phyloP scores from a whole-genome alignment of 2,329 filamentous ascomycete genomes.

The Alternaria arbusti region DNA sequence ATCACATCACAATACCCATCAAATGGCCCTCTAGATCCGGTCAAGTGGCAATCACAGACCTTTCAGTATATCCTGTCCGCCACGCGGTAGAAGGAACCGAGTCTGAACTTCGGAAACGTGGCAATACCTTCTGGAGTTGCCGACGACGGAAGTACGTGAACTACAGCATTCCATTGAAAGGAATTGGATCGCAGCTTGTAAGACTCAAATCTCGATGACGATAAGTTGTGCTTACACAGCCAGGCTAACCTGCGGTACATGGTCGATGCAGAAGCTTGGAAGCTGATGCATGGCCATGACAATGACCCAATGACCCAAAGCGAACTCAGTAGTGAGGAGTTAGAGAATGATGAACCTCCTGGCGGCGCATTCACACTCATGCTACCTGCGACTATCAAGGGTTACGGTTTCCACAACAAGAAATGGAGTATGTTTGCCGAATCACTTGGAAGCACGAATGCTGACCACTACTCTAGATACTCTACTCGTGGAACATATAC shows the following conservation, averaged over 20 bases:
- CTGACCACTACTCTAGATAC: rapidly evolving
- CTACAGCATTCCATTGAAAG: rapidly evolving
- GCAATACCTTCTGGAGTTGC: not conserved
- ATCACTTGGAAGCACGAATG: not conserved
- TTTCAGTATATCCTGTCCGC: too few species aligned
- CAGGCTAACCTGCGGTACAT: not conserved
- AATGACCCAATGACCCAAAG: not conserved
- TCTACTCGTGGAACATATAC: not conserved
- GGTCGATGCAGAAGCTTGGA: not conserved
- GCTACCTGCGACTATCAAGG: not conserved
- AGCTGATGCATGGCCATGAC: not conserved
- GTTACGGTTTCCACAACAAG: not conserved
- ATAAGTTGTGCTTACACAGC: not conserved
- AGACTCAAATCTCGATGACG: rapidly evolving
- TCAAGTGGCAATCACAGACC: not conserved
- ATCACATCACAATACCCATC: not conserved
- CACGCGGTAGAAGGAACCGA: too few species aligned
- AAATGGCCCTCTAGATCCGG: not conserved
- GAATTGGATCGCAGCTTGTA: not conserved
- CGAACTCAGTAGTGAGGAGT: not conserved
- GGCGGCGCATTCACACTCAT: rapidly evolving
- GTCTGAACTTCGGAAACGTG: too few species aligned
- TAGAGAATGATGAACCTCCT: not conserved
- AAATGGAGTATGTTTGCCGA: not conserved
- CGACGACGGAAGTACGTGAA: not conserved